Evolutionary conservation across 345 rosid genomes (phyloP).

Genomic region (Populus davidiana): DNA sequence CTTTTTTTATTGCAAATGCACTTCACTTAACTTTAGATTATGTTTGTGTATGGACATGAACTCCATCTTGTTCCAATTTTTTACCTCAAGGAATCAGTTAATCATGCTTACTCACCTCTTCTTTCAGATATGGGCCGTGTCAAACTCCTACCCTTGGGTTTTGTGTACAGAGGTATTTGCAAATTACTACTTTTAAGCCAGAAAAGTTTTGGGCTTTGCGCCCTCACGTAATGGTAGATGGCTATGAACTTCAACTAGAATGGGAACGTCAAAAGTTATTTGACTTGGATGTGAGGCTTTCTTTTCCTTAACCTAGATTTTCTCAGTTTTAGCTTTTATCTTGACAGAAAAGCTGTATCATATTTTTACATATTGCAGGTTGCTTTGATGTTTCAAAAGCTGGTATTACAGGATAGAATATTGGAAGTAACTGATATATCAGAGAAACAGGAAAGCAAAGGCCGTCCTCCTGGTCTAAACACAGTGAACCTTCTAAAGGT

Average conservation of each 20-base stretch:
- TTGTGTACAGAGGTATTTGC: conserved; percentile 87
- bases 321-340: background rate
- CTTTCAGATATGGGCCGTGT: conserved; percentile 90
- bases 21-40: background rate
- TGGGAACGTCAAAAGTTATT: conserved; percentile 90
- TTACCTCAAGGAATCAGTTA: conserved; percentile 5
- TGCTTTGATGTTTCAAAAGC: conserved; percentile 72
- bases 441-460: conserved; percentile 77
- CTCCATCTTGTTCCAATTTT: background rate
- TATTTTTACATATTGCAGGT: conserved; percentile 47
- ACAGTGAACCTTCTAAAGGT: conserved; percentile 95
- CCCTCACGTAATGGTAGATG: conserved; percentile 54
- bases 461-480: conserved; percentile 87
- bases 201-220: conserved; percentile 80
- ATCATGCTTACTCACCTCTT: conserved; percentile 21
- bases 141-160: conserved; percentile 98
- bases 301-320: conserved; percentile 10
- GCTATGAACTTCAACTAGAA: conserved; percentile 83
- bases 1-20: background rate
- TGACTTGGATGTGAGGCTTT: conserved; percentile 71
- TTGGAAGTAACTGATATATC: conserved; percentile 65
- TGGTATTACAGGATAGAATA: conserved; percentile 65
- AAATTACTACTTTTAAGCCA: conserved; percentile 82
- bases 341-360: background rate
- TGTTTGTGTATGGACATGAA: background rate